Evolutionary conservation across 1,284 basidiomycete species (phyloP), one percentile per base, ranked within the genome.

Genomic region (Rhodotorula sp.): DNA sequence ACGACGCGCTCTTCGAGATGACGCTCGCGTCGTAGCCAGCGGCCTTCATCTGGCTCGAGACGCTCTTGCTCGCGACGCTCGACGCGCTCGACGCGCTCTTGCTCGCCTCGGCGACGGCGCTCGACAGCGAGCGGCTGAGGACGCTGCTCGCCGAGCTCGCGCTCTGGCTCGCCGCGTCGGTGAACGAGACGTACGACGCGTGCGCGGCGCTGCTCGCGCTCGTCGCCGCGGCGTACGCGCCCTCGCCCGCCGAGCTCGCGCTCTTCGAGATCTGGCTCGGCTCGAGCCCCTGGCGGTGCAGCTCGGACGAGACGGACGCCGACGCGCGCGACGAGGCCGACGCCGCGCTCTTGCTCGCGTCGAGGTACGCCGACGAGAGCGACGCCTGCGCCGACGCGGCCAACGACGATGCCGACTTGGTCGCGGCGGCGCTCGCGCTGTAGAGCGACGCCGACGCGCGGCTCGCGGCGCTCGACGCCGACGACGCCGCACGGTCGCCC

Each of bases 321-420:
- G 49, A 57, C 44, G 73, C 76, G 49, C 63, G 54, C 9, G 66
- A 64, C 21, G 74, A 73, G 19, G 74, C 77, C 2, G 71, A 72
- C 17, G 57, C 46, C 3, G 70, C 71, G 21, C 63, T 63, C 55
- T 71, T 67, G 25, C 60, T 50, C 21, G 66, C 71, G 14, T 68
- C 59, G 17, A 49, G 45, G 54, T 54, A 52, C 27, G 62, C 64
- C 14, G 74, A 77, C 0, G 61, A 56, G 34, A 68, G 53, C 16
- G 61, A 61, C 27, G 48, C 49, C 7, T 53, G n/a, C 9, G 63
- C 54, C 54, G 42, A 48, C 42, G 57, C 60, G 56, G 49, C 48
- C 27, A 25, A 53, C 50, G 55, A 63, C 25, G 54, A 42, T 17
- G 67, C 59, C 21, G 55, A 62, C 58, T 72, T 69, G 56, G 41